These are phyloP conservation scores for Articulospora tetracladia DNA, from an alignment of 495 filamentous ascomycete species.

Conservation along the genomic window DNA sequence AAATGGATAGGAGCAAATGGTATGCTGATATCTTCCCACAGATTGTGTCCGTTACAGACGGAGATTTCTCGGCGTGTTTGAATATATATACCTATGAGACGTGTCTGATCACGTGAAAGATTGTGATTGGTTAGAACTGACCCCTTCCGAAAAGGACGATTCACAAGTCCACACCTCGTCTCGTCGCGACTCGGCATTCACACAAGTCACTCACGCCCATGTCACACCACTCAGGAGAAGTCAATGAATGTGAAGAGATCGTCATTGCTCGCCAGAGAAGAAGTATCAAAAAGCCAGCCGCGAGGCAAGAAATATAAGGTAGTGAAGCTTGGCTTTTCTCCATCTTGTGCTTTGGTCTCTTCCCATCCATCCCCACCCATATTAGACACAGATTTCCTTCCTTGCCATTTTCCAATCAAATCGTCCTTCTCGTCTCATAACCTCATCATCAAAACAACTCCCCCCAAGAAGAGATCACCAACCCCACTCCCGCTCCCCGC, in stretches of 20 bases:
- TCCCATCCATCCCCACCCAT: conserved; percentile 18
- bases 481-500: not conserved
- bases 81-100: conserved; percentile 3
- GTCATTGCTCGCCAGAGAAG: conserved; percentile 7
- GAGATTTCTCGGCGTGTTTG: conserved; percentile 14
- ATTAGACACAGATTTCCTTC: not conserved
- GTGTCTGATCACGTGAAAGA: too few relatives aligned
- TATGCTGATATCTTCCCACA: conserved; percentile 21
- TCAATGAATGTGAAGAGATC: conserved; percentile 7
- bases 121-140: too few relatives aligned
- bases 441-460: conserved; percentile 3
- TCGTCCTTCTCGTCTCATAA: not conserved
- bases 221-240: too few relatives aligned
- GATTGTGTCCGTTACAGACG: conserved; percentile 28
- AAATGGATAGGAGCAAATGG: conserved; percentile 22
- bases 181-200: too few relatives aligned
- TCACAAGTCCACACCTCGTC: too few relatives aligned
- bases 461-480: not conserved
- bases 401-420: not conserved
- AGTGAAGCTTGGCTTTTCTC: conserved; percentile 9
- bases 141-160: too few relatives aligned
- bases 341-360: conserved; percentile 7
- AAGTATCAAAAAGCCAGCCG: conserved; percentile 24
- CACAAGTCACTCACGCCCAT: too few relatives aligned
- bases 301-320: conserved; percentile 24